A percentile compares a stretch with the other conserved stretches of the same genome.
Conservation (phyloP, 78 protist species). For the Neovahlkampfia damariscottae region DNA sequence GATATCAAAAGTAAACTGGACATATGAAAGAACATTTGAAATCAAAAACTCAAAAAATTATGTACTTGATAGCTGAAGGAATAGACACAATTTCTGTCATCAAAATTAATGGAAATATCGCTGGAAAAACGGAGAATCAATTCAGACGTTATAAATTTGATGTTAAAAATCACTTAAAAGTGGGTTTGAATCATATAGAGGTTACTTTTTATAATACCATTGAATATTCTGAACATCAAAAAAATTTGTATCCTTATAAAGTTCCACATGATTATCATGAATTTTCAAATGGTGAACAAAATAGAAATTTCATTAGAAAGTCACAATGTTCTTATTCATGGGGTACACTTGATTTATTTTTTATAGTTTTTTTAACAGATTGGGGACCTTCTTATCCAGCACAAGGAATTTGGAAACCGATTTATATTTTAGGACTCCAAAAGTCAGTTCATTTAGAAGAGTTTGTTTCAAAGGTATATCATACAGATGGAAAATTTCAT, state of each 20-base stretch:
- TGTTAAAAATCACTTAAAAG: not conserved
- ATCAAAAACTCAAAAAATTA: not conserved
- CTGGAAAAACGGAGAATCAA: not conserved
- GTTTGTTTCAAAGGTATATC: too few species aligned
- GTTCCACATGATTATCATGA: not conserved
- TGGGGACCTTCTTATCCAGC: slow-evolving; percentile 11
- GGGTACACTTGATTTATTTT: too few species aligned
- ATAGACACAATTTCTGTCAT: not conserved
- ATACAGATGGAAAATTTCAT: too few species aligned
- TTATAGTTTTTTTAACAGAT: too few species aligned
- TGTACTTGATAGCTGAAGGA: not conserved
- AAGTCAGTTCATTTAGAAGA: too few species aligned
- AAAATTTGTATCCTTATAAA: not conserved
- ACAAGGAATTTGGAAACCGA: not conserved
- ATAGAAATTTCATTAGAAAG: not conserved
- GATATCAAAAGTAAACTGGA: slow-evolving; percentile 2
- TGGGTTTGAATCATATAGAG: not conserved
- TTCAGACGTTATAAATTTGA: not conserved
- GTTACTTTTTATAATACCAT: not conserved
- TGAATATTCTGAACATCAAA: not conserved
- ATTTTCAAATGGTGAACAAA: not conserved
- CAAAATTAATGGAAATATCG: not conserved
- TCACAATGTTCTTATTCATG: slow-evolving; percentile 1
- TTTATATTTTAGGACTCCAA: too few species aligned
- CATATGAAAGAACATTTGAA: not conserved